Conservation (phyloP, 345 rosid genomes). For the Kandelia obovata region DNA sequence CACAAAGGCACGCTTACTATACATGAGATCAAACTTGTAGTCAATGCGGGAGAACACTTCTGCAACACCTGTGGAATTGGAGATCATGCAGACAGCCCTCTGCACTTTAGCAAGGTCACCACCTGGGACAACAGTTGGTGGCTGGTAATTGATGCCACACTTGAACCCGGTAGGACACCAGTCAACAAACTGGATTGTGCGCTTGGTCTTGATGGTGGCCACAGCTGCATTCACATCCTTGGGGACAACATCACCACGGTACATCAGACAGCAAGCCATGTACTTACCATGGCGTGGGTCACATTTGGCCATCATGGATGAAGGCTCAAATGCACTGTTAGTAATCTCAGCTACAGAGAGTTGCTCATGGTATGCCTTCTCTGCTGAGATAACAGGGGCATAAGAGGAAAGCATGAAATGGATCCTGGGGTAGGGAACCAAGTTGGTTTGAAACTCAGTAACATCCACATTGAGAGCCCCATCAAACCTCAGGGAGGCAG, state of each 20-base stretch:
- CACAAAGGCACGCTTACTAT: constrained; percentile 24
- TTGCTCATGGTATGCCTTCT: constrained; percentile 26
- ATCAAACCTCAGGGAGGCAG: constrained; percentile 29
- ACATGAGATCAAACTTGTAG: constrained; percentile 28
- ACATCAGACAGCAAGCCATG: constrained; percentile 31
- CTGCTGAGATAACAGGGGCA: constrained; percentile 27
- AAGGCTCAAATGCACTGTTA: constrained; percentile 28
- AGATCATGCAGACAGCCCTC: constrained; percentile 30
- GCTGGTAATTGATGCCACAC: constrained; percentile 29
- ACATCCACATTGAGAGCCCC: constrained; percentile 30
- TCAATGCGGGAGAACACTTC: constrained; percentile 28
- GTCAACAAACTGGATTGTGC: constrained; percentile 29
- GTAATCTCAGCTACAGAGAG: constrained; percentile 27
- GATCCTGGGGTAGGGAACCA: constrained; percentile 28
- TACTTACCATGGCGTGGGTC: constrained; percentile 28
- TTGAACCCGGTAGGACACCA: constrained; percentile 31
- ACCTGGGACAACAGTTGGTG: constrained; percentile 28
- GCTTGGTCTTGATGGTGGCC: constrained; percentile 30
- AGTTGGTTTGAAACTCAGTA: constrained; percentile 27
- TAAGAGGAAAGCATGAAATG: constrained; percentile 31
- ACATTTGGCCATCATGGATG: constrained; percentile 31
- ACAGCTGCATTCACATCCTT: constrained; percentile 29
- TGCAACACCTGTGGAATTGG: constrained; percentile 26
- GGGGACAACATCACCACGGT: constrained; percentile 29
- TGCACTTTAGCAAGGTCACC: constrained; percentile 28